These are phyloP conservation scores for Exophiala xenobiotica DNA, from an alignment of 2,329 filamentous ascomycete species.

Conservation along the genomic window DNA sequence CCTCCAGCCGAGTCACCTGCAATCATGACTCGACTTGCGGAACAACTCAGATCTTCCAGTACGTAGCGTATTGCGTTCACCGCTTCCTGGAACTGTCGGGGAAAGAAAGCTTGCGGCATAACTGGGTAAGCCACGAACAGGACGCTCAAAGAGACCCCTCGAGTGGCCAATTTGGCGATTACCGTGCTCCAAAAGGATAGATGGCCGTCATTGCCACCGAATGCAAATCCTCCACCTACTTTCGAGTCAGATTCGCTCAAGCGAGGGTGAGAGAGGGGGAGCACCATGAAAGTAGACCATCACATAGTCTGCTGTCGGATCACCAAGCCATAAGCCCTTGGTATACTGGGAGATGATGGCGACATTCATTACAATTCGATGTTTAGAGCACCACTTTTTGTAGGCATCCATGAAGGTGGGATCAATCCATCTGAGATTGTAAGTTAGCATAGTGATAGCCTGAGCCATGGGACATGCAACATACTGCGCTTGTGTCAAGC, in stretches of 20 bases:
- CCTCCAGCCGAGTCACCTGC: constrained; percentile 47
- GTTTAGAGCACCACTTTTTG: constrained; percentile 15
- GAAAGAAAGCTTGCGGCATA: constrained; percentile 45
- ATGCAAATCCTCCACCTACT: constrained; percentile 23
- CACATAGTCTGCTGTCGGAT: constrained; percentile 13
- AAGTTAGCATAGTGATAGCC: constrained; percentile 29
- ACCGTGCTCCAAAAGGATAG: constrained; percentile 21
- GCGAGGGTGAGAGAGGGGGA: neutral
- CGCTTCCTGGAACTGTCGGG: constrained; percentile 44
- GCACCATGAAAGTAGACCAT: constrained; percentile 24
- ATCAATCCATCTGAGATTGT: constrained; percentile 30
- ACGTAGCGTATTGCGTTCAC: constrained; percentile 42
- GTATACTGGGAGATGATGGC: constrained; percentile 12
- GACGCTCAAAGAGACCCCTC: constrained; percentile 48
- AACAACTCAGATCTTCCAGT: constrained; percentile 34
- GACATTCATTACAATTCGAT: constrained; percentile 9
- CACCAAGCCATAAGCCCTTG: constrained; percentile 23
- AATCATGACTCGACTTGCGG: constrained; percentile 37
- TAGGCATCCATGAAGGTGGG: constrained; percentile 16
- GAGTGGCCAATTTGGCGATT: neutral
- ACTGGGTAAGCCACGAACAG: constrained; percentile 60
- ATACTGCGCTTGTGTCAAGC: constrained; percentile 10
- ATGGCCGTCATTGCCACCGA: constrained; percentile 19
- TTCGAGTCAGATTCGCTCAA: neutral
- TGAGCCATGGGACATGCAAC: neutral